phyloP scores from a whole-genome alignment of 129 eudicot species.

The Centella asiatica region DNA sequence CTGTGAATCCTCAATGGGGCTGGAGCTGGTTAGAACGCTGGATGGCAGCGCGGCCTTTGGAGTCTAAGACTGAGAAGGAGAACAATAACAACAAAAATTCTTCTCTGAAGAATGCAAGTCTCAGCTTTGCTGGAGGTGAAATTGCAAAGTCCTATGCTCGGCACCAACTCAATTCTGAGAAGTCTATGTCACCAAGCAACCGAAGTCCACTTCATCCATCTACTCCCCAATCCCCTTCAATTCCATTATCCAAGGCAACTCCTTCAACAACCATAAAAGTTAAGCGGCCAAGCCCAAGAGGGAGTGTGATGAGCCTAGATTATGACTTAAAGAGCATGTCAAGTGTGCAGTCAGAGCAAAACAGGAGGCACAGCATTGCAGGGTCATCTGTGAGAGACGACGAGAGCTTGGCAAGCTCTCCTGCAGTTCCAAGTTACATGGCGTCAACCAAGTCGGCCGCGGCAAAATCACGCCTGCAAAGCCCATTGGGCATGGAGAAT shows the following conservation, averaged over 20 bases:
- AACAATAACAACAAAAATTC: slow-evolving; percentile 34
- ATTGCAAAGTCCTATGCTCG: slow-evolving; percentile 76
- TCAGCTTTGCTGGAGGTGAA: slow-evolving; percentile 43
- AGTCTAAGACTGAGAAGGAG: slow-evolving; percentile 33
- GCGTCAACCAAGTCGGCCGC: slow-evolving; percentile 71
- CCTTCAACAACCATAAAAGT: slow-evolving; percentile 36
- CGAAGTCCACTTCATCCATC: slow-evolving; percentile 22
- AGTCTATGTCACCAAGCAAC: slow-evolving; percentile 18
- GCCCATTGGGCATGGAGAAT: slow-evolving; percentile 53
- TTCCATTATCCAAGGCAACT: slow-evolving; percentile 34
- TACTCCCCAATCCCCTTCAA: slow-evolving; percentile 33
- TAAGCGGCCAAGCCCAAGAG: slow-evolving; percentile 49
- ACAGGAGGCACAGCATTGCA: slow-evolving; percentile 74
- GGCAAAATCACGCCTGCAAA: slow-evolving; percentile 51
- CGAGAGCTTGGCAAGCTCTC: slow-evolving; percentile 77
- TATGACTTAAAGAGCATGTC: slow-evolving; percentile 60
- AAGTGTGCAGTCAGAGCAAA: slow-evolving; percentile 71
- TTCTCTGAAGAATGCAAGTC: slow-evolving; percentile 34
- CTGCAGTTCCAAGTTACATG: slow-evolving; percentile 82
- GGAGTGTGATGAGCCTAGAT: slow-evolving; percentile 41
- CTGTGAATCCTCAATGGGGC: slow-evolving; percentile 96
- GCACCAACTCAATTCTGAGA: slow-evolving; percentile 61
- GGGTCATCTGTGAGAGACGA: slow-evolving; percentile 79
- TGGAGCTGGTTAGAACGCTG: slow-evolving; percentile 99
- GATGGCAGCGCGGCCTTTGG: slow-evolving; percentile 72